These are phyloP conservation scores for Cercospora berteroae DNA, from an alignment of 2,329 filamentous ascomycete genomes.

Conservation along the genomic window DNA sequence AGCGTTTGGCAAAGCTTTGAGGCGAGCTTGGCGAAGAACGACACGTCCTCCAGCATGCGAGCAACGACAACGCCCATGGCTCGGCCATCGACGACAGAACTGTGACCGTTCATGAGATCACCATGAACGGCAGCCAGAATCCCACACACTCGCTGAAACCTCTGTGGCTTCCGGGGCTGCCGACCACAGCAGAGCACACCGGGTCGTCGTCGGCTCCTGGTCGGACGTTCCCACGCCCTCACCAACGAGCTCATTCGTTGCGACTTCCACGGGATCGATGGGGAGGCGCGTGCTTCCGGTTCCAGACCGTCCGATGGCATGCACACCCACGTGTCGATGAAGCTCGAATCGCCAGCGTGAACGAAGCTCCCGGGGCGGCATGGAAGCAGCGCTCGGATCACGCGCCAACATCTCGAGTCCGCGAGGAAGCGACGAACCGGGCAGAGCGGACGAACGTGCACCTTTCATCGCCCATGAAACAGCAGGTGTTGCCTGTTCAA, in stretches of 20 bases:
- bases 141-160: not conserved
- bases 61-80: not conserved
- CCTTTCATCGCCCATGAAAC: not conserved
- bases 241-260: not conserved
- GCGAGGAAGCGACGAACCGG: not conserved
- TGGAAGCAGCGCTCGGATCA: not conserved
- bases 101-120: not conserved
- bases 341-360: not conserved
- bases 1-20: too few relatives aligned
- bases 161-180: not conserved
- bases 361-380: not conserved
- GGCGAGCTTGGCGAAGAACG: too few relatives aligned
- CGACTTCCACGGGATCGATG: not conserved
- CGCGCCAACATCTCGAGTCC: not conserved
- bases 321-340: not conserved
- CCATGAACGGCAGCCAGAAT: not conserved
- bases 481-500: not conserved
- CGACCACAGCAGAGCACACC: not conserved
- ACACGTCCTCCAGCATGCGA: too few relatives aligned
- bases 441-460: not conserved
- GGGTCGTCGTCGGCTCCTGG: not conserved
- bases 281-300: not conserved
- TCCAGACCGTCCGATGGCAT: not conserved
- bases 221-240: not conserved
- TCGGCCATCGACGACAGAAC: not conserved